Evolutionary conservation across 257 asterid species (phyloP), one percentile per base, ranked within the genome.

Genomic region (Solanum medicagineum): DNA sequence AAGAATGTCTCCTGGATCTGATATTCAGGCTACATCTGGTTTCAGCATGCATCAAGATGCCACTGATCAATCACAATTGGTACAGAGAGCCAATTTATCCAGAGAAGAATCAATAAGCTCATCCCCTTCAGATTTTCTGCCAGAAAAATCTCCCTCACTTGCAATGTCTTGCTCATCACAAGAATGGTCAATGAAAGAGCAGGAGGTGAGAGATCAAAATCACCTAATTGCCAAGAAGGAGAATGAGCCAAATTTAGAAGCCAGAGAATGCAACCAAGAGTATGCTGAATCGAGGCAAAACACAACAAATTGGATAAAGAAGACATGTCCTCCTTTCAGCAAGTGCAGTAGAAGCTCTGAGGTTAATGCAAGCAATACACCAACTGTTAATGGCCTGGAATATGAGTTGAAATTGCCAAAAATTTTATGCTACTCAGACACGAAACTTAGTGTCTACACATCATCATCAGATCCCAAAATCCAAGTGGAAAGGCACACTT

Each of bases 111-210:
- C 82, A 80, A 74, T 53, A 59, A 87, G 86, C 51, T 65, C 87
- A 70, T 47, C 82, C 66, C 83, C 51, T 63, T 73, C 83, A 85
- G 86, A 81, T 36, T 84, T 87, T 81, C 83, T 40, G 24, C 26
- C 70, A 32, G 91, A 88, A 86, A 88, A 82, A 68, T 86, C 88
- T 24, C 92, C 92, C 42, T 84, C 91, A 40, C 77, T 81, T 84
- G 91, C 83, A 80, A 79, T 86, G 85, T 86, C 90, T 63, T 86
- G 86, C 83, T 90, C 91, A 32, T 90, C 89, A 16, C 89, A 84
- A 54, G 86, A 79, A 24, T 49, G 71, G 86, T 68, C 51, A 82
- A 66, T 22, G 79, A 92, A 91, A 57, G 79, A 69, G 65, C 80
- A 71, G 26, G 92, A 86, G 88, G 86, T 73, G 83, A 62, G 85